phyloP scores from a whole-genome alignment of 75 land plant genomes.

The Picea glauca region DNA sequence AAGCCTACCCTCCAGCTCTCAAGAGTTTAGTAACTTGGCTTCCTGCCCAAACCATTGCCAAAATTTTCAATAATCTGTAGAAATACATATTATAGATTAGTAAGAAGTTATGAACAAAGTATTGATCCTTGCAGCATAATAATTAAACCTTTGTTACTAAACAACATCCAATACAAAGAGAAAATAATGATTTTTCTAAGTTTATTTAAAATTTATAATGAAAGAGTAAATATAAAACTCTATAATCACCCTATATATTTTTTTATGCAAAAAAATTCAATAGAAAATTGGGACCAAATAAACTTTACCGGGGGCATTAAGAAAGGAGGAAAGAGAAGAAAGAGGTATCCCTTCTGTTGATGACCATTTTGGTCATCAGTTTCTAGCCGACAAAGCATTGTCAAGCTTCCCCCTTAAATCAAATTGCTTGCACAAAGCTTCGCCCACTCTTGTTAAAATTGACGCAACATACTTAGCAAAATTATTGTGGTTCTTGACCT shows the following conservation, averaged over 20 bases:
- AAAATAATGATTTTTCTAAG: background rate
- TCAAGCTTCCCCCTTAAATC: no score
- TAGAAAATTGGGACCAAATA: background rate
- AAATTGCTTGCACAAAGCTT: no score
- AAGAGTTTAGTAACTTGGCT: conserved; percentile 85
- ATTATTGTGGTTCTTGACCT: no score
- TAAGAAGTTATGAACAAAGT: background rate
- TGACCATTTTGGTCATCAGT: no score
- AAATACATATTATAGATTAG: background rate
- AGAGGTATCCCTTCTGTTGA: no score
- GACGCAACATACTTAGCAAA: no score
- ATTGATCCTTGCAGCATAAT: background rate
- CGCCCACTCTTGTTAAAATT: no score
- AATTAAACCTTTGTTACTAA: background rate
- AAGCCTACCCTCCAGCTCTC: conserved; percentile 69
- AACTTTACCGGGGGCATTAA: no score
- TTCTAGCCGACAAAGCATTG: no score
- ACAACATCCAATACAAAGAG: background rate
- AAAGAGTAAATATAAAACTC: background rate
- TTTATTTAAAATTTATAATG: background rate
- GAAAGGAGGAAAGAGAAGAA: no score
- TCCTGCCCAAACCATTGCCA: conserved; percentile 93
- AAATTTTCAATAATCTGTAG: conserved; percentile 69
- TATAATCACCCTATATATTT: background rate
- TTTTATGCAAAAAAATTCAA: background rate